phyloP scores from a whole-genome alignment of 2,329 filamentous ascomycete species.

The Aquanectria penicillioides region DNA sequence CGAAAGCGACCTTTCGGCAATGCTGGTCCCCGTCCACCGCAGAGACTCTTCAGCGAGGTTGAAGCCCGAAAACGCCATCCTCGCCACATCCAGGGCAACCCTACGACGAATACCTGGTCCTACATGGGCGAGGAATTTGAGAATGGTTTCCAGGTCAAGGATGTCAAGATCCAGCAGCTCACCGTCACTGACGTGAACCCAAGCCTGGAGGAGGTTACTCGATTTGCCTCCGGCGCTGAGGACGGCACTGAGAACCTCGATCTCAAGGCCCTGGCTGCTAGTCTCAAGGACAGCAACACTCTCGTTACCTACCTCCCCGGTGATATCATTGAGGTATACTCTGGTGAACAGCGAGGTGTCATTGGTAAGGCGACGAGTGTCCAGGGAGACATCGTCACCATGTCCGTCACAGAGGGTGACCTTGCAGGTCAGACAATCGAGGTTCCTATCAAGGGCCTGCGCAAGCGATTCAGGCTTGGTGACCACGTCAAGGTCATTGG shows the following conservation, averaged over 20 bases:
- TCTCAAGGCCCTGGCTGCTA: constrained; percentile 88
- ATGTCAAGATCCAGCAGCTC: constrained; percentile 88
- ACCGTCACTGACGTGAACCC: constrained; percentile 92
- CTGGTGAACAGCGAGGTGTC: constrained; percentile 93
- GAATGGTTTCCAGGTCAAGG: constrained; percentile 92
- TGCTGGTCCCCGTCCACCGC: constrained; percentile 78
- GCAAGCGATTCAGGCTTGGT: constrained; percentile 91
- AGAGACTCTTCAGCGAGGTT: constrained; percentile 89
- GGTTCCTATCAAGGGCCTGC: constrained; percentile 89
- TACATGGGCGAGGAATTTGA: constrained; percentile 92
- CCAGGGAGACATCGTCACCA: constrained; percentile 89
- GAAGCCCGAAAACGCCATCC: constrained; percentile 92
- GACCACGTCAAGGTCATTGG: constrained; percentile 99
- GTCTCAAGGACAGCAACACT: constrained; percentile 83
- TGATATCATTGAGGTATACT: constrained; percentile 95
- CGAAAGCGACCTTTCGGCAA: constrained; percentile 76
- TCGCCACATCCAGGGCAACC: constrained; percentile 70
- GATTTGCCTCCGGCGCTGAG: constrained; percentile 86
- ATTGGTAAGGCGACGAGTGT: constrained; percentile 87
- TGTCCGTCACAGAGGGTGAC: constrained; percentile 85
- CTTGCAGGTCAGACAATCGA: constrained; percentile 87
- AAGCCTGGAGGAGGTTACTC: constrained; percentile 93
- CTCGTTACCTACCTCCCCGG: constrained; percentile 89
- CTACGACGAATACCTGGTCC: constrained; percentile 81
- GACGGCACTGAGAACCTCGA: constrained; percentile 96